Percentiles rank a stretch among this genome's conserved stretches.
Evolutionary conservation across 2,329 filamentous ascomycete species (phyloP).

Genomic region (Xylariaceae sp.): DNA sequence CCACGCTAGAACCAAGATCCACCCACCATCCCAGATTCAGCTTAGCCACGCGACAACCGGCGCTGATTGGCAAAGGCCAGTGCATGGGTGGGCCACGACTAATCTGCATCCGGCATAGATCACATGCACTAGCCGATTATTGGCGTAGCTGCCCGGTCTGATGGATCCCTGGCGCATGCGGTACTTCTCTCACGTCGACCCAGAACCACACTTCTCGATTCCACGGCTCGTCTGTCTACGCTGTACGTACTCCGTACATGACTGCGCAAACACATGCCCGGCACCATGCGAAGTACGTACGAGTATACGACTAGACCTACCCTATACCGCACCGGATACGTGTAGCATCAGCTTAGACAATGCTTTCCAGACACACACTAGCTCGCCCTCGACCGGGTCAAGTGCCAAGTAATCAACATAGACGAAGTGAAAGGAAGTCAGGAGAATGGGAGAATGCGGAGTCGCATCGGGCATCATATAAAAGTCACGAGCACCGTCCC

Average conservation of each 20-base stretch:
- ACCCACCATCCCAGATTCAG: neutral
- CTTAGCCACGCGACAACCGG: neutral
- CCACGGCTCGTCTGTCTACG: neutral
- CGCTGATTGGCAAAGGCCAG: neutral
- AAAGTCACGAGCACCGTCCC: constrained; percentile 2
- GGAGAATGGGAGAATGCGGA: neutral
- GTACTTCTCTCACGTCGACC: too few relatives aligned
- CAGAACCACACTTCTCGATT: neutral
- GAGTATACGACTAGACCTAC: neutral
- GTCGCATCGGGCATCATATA: constrained; percentile 5
- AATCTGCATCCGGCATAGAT: neutral
- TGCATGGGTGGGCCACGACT: neutral
- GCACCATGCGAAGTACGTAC: too few relatives aligned
- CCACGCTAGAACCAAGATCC: neutral
- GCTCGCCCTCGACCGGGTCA: neutral
- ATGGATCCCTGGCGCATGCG: neutral
- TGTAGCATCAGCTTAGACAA: neutral
- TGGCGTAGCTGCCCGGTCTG: neutral
- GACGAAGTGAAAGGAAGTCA: neutral
- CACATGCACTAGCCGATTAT: neutral
- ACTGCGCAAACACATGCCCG: neutral
- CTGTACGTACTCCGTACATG: neutral
- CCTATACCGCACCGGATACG: neutral
- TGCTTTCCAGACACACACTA: neutral
- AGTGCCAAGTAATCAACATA: neutral